Evolutionary conservation across 306 rosid genomes (phyloP).

Genomic region (Castanea sativa): DNA sequence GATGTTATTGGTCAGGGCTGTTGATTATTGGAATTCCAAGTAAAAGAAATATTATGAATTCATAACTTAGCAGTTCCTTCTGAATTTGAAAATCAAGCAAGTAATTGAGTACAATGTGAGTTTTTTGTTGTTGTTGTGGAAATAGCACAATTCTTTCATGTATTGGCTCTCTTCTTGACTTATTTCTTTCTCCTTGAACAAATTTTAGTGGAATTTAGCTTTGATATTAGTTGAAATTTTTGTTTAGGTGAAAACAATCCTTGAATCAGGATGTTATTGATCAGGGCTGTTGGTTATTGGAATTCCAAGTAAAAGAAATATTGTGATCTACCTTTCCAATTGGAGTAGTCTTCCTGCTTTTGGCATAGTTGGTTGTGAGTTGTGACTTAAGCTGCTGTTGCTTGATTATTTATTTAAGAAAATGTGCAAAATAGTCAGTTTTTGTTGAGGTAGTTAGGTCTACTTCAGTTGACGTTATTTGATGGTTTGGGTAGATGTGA

Average conservation of each 20-base stretch:
- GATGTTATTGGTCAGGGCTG: neutral
- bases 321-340: neutral
- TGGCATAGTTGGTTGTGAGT: slow-evolving; percentile 4
- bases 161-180: too few relatives aligned
- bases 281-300: neutral
- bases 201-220: too few relatives aligned
- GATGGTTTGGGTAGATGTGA: slow-evolving; percentile 44
- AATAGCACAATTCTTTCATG: too few relatives aligned
- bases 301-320: neutral
- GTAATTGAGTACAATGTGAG: neutral
- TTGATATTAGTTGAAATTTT: neutral
- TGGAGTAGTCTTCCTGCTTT: neutral
- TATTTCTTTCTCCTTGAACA: too few relatives aligned
- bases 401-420: slow-evolving; percentile 6
- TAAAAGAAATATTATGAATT: neutral
- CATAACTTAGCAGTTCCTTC: neutral
- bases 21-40: neutral
- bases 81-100: neutral
- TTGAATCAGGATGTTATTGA: neutral
- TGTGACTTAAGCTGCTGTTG: neutral
- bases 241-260: neutral
- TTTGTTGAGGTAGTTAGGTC: slow-evolving; percentile 58
- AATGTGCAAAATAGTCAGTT: slow-evolving; percentile 25
- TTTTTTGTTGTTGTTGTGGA: too few relatives aligned
- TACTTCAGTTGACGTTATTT: slow-evolving; percentile 32